phyloP scores from a whole-genome alignment of 1,139 yeast genomes.

The Pichia sp. region DNA sequence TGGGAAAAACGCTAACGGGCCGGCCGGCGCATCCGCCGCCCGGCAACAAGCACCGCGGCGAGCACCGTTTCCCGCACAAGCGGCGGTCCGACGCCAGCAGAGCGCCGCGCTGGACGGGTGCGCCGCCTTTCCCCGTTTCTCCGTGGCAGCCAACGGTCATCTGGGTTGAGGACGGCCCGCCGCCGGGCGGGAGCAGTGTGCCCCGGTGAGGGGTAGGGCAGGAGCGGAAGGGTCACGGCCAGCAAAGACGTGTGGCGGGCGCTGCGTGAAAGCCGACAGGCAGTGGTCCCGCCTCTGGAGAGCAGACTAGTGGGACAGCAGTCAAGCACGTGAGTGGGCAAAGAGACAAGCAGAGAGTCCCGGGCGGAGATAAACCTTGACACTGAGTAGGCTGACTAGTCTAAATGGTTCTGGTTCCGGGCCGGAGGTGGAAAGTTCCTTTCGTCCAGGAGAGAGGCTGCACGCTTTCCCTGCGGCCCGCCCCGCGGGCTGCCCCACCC shows the following conservation, averaged over 20 bases:
- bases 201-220: background rate
- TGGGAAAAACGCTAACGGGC: too few relatives aligned
- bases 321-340: too few relatives aligned
- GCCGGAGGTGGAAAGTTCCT: background rate
- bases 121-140: conserved; percentile 3
- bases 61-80: too few relatives aligned
- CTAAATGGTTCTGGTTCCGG: background rate
- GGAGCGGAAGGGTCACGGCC: background rate
- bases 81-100: too few relatives aligned
- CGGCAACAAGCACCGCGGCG: too few relatives aligned
- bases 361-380: background rate
- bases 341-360: background rate
- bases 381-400: background rate
- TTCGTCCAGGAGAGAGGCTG: background rate
- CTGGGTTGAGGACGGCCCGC: background rate
- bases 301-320: too few relatives aligned
- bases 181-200: background rate
- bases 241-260: background rate
- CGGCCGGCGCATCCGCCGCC: too few relatives aligned
- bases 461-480: too few relatives aligned
- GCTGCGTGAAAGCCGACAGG: too few relatives aligned
- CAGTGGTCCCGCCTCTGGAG: too few relatives aligned
- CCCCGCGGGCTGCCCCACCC: background rate
- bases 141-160: conserved; percentile 1
- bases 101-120: too few relatives aligned